These are phyloP conservation scores for Spizellomyces punctatus DNA, from an alignment of 192 early-diverging fungal species.

Conservation along the genomic window DNA sequence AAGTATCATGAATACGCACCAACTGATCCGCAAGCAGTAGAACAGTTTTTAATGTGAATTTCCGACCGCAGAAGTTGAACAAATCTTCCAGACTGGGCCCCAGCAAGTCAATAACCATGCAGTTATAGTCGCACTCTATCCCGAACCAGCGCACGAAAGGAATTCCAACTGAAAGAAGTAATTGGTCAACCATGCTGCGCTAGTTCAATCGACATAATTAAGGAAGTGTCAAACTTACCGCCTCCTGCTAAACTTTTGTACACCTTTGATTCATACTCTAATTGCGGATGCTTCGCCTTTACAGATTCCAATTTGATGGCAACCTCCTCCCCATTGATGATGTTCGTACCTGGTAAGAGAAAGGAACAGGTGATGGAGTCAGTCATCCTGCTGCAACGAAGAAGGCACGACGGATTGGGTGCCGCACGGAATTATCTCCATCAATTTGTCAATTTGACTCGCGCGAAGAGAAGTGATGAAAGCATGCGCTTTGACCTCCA, in stretches of 20 bases:
- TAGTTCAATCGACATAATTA: background rate
- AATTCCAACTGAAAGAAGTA: slow-evolving; percentile 57
- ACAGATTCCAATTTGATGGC: slow-evolving; percentile 97
- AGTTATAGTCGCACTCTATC: slow-evolving; percentile 60
- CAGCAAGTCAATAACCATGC: slow-evolving; percentile 67
- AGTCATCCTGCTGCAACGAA: background rate
- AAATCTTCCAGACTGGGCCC: slow-evolving; percentile 64
- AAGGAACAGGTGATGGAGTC: slow-evolving; percentile 1
- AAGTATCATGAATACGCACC: slow-evolving; percentile 28
- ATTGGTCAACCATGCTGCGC: background rate
- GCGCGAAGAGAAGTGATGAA: background rate
- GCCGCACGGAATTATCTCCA: too few relatives aligned
- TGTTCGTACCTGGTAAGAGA: slow-evolving; percentile 67
- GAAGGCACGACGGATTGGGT: too few relatives aligned
- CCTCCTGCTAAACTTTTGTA: slow-evolving; percentile 94
- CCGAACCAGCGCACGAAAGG: slow-evolving; percentile 69
- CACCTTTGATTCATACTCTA: slow-evolving; percentile 96
- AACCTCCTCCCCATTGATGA: slow-evolving; percentile 92
- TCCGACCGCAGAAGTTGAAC: slow-evolving; percentile 68
- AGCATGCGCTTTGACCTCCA: too few relatives aligned
- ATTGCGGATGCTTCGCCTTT: slow-evolving; percentile 93
- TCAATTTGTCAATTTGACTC: too few relatives aligned
- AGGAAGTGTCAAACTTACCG: slow-evolving; percentile 38
- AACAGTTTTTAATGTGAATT: slow-evolving; percentile 65
- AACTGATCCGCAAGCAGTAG: slow-evolving; percentile 65